phyloP scores from a whole-genome alignment of 306 rosid genomes.

The Cyamopsis tetragonoloba region DNA sequence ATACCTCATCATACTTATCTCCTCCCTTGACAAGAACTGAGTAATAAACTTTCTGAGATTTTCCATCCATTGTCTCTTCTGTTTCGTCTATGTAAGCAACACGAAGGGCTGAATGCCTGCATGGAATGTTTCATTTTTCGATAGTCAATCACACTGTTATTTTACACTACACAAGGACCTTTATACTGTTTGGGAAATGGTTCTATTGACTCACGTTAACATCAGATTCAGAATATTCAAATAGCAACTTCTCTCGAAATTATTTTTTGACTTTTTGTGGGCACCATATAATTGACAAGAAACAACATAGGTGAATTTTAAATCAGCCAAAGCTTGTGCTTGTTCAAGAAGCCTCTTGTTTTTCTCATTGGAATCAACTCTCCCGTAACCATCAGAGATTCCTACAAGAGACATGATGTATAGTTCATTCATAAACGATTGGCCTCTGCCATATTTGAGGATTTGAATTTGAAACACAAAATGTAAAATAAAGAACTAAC shows the following conservation, averaged over 20 bases:
- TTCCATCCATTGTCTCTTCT: conserved; percentile 52
- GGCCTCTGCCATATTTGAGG: neutral
- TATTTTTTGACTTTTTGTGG: conserved; percentile 60
- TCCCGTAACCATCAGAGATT: conserved; percentile 41
- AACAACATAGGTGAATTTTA: conserved; percentile 92
- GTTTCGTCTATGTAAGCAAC: conserved; percentile 90
- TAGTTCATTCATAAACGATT: conserved; percentile 16
- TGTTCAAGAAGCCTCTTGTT: conserved; percentile 28
- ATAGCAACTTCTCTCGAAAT: conserved; percentile 53
- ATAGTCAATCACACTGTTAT: conserved; percentile 25
- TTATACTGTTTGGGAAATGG: conserved; percentile 6
- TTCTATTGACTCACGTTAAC: conserved; percentile 60
- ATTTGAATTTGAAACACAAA: conserved; percentile 18
- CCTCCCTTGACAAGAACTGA: conserved; percentile 98
- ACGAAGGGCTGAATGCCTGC: conserved; percentile 77
- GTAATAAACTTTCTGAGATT: conserved; percentile 46
- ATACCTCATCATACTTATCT: conserved; percentile 90
- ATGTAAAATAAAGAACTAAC: conserved; percentile 43
- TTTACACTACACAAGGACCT: conserved; percentile 12
- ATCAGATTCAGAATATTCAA: conserved; percentile 71
- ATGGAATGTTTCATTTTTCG: conserved; percentile 15
- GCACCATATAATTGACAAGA: conserved; percentile 86
- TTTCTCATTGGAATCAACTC: conserved; percentile 9
- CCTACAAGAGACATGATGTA: conserved; percentile 40
- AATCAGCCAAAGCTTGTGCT: conserved; percentile 82